Conservation (phyloP, 2,329 filamentous ascomycete species). For the Pezicula radicicola region DNA sequence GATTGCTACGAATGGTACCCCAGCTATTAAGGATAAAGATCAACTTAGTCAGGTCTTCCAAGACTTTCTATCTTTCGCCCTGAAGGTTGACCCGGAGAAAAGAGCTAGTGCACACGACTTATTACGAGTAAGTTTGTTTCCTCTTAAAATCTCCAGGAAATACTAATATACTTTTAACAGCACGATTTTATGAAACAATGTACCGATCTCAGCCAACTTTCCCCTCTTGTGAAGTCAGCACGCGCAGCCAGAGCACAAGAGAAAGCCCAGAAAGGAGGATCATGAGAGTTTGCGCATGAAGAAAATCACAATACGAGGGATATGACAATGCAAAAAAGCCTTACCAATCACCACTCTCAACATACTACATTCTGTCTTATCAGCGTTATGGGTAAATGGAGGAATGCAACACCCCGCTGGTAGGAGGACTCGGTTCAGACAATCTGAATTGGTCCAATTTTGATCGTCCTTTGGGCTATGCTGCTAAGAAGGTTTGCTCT, state of each 20-base stretch:
- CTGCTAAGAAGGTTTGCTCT: too few relatives aligned
- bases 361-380: too few relatives aligned
- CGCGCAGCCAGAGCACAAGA: constrained; percentile 83
- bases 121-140: constrained; percentile 66
- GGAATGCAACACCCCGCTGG: too few relatives aligned
- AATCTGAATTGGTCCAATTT: too few relatives aligned
- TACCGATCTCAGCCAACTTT: constrained; percentile 71
- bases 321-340: too few relatives aligned
- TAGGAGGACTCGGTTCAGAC: too few relatives aligned
- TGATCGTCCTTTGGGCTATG: too few relatives aligned
- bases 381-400: too few relatives aligned
- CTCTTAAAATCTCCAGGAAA: constrained; percentile 4
- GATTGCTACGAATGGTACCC: constrained; percentile 95
- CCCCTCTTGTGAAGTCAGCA: constrained; percentile 83
- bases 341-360: too few relatives aligned
- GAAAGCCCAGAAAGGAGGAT: constrained; percentile 64
- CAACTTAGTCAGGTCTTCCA: constrained; percentile 77
- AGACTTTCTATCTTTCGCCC: constrained; percentile 87
- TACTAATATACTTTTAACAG: constrained; percentile 39
- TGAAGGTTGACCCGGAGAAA: constrained; percentile 97
- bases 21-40: constrained; percentile 89
- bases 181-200: constrained; percentile 79
- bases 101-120: constrained; percentile 92
- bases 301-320: too few relatives aligned
- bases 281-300: neutral